Base-by-base conservation (phyloP, 176 grass and related monocot genomes). In the Microstegium vimineum region DNA sequence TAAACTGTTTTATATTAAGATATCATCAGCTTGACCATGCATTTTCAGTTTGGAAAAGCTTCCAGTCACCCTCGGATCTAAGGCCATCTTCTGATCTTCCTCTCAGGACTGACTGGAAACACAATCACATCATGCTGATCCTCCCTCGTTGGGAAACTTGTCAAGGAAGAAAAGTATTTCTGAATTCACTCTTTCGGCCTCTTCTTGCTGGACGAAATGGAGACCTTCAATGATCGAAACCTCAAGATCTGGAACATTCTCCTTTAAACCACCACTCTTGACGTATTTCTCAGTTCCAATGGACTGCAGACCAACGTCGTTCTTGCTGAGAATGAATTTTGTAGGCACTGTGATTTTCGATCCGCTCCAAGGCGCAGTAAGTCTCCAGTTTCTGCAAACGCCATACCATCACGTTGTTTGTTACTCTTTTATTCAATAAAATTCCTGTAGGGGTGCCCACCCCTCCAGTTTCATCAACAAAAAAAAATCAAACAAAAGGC, bases 131-230 rank as follows among this genome's bases (percentile, higher is more conserved):
- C 22, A 61, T 3, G 63, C 27, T 62, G 51, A 68, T 30, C 51
- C n/a, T 25, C 45, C 70, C 37, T 85, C n/a, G 1, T 14, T 17
- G 20, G 62, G n/a, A 27, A 87, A 80, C 49, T 54, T 89, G 15
- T 56, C 51, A 2, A 92, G 77, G 41, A 87, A 92, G 47, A 87
- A 85, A 33, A 92, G 31, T 82, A 92, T 94, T 60, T 94, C 89
- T 5, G 28, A 59, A 4, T 79, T 85, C 47, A 94, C 81, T 27
- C 63, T 84, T 18, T 90, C 36, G 1, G 92, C 87, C 36, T 94
- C 43, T 74, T 94, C 92, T 77, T 90, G 87, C 67, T 90, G 89
- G 78, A 94, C 11, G 42, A 73, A 92, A 83, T 94, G 90, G 80
- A 83, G 81, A 4, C 92, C 84, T 20, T 94, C 78, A 5, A 94